Conservation (phyloP, 345 rosid species). For the Murraya paniculata region DNA sequence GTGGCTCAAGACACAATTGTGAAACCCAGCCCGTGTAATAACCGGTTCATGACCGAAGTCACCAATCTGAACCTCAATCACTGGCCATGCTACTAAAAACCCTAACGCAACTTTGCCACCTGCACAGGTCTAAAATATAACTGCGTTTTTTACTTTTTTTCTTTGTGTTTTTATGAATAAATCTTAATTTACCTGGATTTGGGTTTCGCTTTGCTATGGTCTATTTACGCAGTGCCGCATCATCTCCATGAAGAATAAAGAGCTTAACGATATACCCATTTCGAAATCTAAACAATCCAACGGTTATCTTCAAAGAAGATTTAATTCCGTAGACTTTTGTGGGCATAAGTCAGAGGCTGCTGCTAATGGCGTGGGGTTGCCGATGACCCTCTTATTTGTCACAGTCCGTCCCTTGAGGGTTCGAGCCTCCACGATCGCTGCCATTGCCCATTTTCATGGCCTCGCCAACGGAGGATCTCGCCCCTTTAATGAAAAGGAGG, state of each 20-base stretch:
- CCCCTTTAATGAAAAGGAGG: conserved; percentile 31
- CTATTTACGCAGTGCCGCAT: conserved; percentile 5
- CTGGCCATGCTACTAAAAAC: background rate
- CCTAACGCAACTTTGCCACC: background rate
- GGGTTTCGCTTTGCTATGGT: conserved; percentile 21
- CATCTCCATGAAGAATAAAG: conserved; percentile 33
- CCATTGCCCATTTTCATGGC: conserved; percentile 39
- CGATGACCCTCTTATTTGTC: conserved; percentile 45
- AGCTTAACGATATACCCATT: conserved; percentile 10
- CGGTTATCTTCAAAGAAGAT: conserved; percentile 7
- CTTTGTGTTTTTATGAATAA: background rate
- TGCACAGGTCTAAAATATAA: background rate
- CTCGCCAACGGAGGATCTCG: conserved; percentile 50
- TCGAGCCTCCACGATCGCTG: conserved; percentile 46
- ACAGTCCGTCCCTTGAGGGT: conserved; percentile 39
- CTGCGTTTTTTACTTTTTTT: background rate
- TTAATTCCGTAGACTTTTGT: background rate
- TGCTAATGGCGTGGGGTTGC: conserved; percentile 44
- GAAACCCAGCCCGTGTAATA: background rate
- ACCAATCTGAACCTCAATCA: background rate
- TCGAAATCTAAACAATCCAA: conserved; percentile 11
- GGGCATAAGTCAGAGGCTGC: background rate
- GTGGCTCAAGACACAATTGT: background rate
- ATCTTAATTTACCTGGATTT: background rate
- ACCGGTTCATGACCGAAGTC: background rate